Base-by-base conservation (phyloP, 2,329 filamentous ascomycete species). In the Dactylella cylindrospora region DNA sequence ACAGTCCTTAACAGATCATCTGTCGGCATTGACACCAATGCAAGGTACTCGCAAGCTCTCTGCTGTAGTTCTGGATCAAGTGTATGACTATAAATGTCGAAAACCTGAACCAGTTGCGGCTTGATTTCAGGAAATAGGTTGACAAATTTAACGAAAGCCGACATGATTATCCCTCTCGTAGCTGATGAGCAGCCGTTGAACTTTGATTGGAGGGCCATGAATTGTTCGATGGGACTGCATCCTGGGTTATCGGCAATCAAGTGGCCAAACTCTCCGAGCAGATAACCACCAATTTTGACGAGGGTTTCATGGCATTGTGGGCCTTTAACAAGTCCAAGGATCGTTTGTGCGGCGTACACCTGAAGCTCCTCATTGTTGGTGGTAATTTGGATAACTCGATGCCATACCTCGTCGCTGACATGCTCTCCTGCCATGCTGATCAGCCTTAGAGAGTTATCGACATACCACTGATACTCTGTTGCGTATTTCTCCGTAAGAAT, bases 51-150 rank as follows among this genome's bases (percentile, higher is more conserved):
- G 74, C 90, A 98, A 10, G 93, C 91, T 74, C 93, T 80, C 75
- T 98, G 93, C 73, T 98, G 93, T 66, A 98, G 78, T 72, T 98
- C 93, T 0, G 93, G 88, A 72, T 98, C 93, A 22, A 97, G 78
- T 0, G 90, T 94, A 72, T 97, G 90, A 71, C 89, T 95, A 74
- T 96, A 97, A 23, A 90, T 79, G 64, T 86, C 82, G 76, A 98
- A 98, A 5, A 95, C 86, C 67, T 89, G 86, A 38, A 97, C 76
- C 2, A 98, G 81, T 72, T 96, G 91, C 6, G 90, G 88, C 74
- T 96, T 97, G 75, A 98, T 97, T 72, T 98, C 94, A 1, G 93
- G 93, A 73, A 98, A 98, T 45, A 98, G 76, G 73, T 98, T 98
- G 74, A 98, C 88, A 69, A 90, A 98, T 75, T 98, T 98, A 79